A percentile compares a stretch with the other conserved stretches of the same genome.
Evolutionary conservation across 148 eudicot species (phyloP).

Genomic region (Rhododendron simsii): DNA sequence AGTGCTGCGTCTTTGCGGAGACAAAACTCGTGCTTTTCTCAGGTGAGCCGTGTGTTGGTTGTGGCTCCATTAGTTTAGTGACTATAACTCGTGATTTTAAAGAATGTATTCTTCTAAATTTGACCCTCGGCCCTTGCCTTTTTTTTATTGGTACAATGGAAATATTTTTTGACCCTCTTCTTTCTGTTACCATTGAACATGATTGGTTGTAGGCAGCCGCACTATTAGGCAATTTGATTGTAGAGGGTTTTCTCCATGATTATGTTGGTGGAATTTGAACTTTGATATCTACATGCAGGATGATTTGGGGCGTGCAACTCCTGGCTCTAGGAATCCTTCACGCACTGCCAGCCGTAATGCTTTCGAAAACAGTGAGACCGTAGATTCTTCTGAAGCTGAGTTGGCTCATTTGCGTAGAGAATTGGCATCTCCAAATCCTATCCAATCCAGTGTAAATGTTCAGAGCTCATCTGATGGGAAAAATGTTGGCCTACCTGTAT

Average conservation of each 20-base stretch:
- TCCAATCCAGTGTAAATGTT: slow-evolving; percentile 26
- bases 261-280: neutral
- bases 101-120: neutral
- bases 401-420: slow-evolving; percentile 39
- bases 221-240: neutral
- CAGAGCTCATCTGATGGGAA: slow-evolving; percentile 32
- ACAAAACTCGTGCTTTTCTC: neutral
- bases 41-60: neutral
- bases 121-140: neutral
- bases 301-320: slow-evolving; percentile 39
- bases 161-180: neutral
- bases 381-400: slow-evolving; percentile 42
- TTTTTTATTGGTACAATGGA: neutral
- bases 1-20: neutral
- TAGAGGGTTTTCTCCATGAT: neutral
- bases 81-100: neutral
- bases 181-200: neutral
- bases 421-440: slow-evolving; percentile 34
- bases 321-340: slow-evolving; percentile 45
- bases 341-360: slow-evolving; percentile 64
- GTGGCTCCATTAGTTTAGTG: neutral
- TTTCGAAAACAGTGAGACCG: slow-evolving; percentile 34
- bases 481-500: slow-evolving; percentile 30
- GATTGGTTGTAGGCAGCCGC: neutral
- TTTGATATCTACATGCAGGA: slow-evolving; percentile 35